Evolutionary conservation across 2,329 filamentous ascomycete genomes (phyloP), one percentile per base, ranked within the genome.

Genomic region (Leptodontidium sp.): DNA sequence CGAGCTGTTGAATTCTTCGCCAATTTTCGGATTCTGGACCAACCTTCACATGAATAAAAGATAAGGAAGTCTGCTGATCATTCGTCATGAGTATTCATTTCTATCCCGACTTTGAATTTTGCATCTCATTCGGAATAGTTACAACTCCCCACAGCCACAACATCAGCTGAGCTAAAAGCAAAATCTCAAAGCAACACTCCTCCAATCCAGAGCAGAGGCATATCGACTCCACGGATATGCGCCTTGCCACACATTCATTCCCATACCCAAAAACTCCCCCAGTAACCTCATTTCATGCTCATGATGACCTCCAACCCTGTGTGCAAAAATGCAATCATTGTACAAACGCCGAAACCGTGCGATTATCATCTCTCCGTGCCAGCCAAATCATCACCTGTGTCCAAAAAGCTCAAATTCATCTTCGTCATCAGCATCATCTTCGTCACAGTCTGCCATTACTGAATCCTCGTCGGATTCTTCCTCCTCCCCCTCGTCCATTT

Each of bases 381-480:
- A 59, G 38, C 63, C 49, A 66, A 62, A 58, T 57, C 40, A 68
- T 66, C 69, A 86, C 71, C 82, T 80, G 78, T 87, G 85, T 12
- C 85, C 85, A 73, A 86, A 84, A 67, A 87, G 80, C 68, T 84
- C 82, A 73, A 86, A 85, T 40, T 78, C 74, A 75, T 86, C 83
- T 66, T 80, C 79, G 65, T 84, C 81, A 9, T 83, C 83, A 35
- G 79, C 81, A 38, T 80, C 80, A 29, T 82, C 81, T 12, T 79
- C 79, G 8, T 80, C 81, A 58, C 78, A 78, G 49, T 77, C 77
- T 68, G 77, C 76, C 68, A 72, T 72, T 8, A 61, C 59, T 29
- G 76, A 77, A 61, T 77, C 74, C 14, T 88, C 85, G 63, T 85
- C 82, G 52, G 71, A 72, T 3, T 74, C 75, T 38, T 75, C 77